A percentile compares a stretch with the other conserved stretches of the same genome.
These are phyloP conservation scores for Arthrobotrys megalospora DNA, from an alignment of 2,329 filamentous ascomycete genomes.

Conservation along the genomic window DNA sequence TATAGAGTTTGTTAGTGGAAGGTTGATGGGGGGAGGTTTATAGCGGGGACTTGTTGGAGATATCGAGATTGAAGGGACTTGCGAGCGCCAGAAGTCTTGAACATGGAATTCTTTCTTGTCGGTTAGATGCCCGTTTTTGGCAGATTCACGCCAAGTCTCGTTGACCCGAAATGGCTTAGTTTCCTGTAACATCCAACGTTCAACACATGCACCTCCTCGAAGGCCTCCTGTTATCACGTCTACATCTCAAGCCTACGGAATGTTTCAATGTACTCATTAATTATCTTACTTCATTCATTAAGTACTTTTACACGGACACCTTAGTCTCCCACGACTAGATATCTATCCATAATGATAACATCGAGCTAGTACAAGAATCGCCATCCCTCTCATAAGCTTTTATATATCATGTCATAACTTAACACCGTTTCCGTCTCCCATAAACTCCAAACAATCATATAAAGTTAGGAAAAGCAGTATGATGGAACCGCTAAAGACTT, in stretches of 20 bases:
- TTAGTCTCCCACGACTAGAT: neutral
- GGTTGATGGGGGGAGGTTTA: neutral
- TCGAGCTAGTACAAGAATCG: neutral
- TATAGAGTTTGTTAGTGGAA: neutral
- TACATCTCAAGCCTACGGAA: too few relatives aligned
- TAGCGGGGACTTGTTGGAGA: neutral
- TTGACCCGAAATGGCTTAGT: neutral
- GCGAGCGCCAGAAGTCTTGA: neutral
- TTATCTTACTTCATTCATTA: neutral
- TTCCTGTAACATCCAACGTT: neutral
- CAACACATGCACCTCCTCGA: neutral
- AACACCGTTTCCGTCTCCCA: neutral
- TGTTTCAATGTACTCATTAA: too few relatives aligned
- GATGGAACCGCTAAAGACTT: neutral
- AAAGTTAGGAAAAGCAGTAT: neutral
- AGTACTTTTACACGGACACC: too few relatives aligned
- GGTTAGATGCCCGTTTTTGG: conserved; percentile 17
- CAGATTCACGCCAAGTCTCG: neutral
- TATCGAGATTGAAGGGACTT: conserved; percentile 11
- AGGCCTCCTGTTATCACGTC: too few relatives aligned
- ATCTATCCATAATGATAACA: neutral
- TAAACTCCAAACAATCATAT: conserved; percentile 16
- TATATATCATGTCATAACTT: conserved; percentile 10
- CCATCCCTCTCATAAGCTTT: neutral
- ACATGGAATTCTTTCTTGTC: conserved; percentile 20